phyloP scores from a whole-genome alignment of 176 grass and related monocot genomes.

The Microstegium vimineum region DNA sequence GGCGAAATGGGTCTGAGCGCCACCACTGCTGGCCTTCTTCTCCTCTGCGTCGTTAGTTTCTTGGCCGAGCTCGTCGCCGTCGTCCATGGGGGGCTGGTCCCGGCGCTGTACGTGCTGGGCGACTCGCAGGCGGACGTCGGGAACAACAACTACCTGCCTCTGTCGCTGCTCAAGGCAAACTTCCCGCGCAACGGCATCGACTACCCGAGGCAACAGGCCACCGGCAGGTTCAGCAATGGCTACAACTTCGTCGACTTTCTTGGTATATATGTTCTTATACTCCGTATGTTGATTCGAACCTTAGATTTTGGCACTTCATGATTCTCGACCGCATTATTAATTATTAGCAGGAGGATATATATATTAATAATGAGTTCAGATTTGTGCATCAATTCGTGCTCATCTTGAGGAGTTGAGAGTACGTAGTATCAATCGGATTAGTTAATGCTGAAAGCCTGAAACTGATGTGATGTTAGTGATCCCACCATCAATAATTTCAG shows the following conservation, averaged over 20 bases:
- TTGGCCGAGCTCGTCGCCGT: background rate
- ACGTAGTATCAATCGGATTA: no score
- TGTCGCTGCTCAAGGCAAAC: constrained; percentile 42
- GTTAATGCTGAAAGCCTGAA: no score
- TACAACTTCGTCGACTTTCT: constrained; percentile 61
- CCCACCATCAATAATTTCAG: no score
- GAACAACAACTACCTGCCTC: constrained; percentile 64
- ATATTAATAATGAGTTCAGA: no score
- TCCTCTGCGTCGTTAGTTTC: background rate
- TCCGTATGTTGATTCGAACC: no score
- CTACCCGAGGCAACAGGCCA: constrained; percentile 41
- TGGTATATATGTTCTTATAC: constrained; percentile 2
- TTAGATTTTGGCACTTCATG: no score
- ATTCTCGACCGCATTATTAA: no score
- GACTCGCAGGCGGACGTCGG: constrained; percentile 66
- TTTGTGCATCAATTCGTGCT: no score
- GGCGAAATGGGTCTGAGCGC: no score
- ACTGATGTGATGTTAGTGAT: no score
- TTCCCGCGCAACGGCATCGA: constrained; percentile 61
- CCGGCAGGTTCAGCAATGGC: constrained; percentile 73
- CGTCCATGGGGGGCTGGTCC: background rate
- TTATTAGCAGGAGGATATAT: no score
- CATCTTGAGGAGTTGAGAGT: no score
- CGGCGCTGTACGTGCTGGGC: constrained; percentile 66
- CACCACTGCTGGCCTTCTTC: background rate